Percentiles rank a stretch among this genome's conserved stretches.
phyloP scores from a whole-genome alignment of 2,329 filamentous ascomycete species.

The Aspergillus calidoustus region DNA sequence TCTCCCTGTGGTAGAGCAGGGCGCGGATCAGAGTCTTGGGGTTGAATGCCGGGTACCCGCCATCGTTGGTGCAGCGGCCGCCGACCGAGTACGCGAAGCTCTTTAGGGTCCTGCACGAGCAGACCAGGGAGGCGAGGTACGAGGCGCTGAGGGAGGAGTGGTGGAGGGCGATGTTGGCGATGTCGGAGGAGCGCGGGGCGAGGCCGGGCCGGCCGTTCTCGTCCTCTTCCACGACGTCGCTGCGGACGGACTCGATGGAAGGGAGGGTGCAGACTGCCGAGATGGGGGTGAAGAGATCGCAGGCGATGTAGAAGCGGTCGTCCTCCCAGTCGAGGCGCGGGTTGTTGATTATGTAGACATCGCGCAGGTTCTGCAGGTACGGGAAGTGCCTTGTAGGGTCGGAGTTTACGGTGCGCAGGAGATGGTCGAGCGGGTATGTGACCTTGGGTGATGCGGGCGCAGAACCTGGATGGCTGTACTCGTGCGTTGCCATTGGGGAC shows the following conservation, averaged over 20 bases:
- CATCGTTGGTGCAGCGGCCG: conserved; percentile 12
- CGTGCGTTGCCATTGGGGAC: no score
- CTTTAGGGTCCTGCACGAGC: conserved; percentile 21
- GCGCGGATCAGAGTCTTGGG: background rate
- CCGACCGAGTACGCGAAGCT: conserved; percentile 27
- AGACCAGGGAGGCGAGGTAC: conserved; percentile 19
- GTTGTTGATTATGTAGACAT: background rate
- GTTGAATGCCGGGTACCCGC: background rate
- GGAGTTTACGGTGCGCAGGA: background rate
- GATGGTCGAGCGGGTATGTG: background rate
- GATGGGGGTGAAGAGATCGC: conserved; percentile 22
- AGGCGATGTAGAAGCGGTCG: background rate
- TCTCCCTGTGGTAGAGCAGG: background rate
- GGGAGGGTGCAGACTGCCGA: conserved; percentile 21
- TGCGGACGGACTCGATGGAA: conserved; percentile 26
- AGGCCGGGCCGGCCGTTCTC: background rate
- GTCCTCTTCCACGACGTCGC: conserved; percentile 16
- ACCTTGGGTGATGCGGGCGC: background rate
- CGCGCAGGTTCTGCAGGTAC: background rate
- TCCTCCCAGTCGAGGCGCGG: background rate
- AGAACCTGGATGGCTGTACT: no score
- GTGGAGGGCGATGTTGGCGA: conserved; percentile 21
- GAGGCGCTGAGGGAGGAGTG: conserved; percentile 18
- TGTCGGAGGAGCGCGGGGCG: conserved; percentile 18
- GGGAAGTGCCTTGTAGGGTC: background rate